Evolutionary conservation across 345 rosid genomes (phyloP), one percentile per base, ranked within the genome.

Genomic region (Punica granatum): DNA sequence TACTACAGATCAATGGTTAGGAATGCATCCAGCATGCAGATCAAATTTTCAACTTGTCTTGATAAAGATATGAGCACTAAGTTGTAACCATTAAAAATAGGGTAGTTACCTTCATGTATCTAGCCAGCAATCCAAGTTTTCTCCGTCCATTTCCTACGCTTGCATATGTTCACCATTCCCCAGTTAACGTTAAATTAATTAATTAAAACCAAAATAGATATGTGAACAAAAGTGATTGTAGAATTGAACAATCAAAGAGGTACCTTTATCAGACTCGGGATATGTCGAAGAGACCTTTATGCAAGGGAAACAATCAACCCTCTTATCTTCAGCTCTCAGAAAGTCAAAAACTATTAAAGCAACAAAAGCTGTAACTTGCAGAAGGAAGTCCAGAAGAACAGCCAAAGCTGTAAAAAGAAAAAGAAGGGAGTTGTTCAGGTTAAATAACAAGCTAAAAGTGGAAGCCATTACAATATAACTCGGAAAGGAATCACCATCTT

Each of bases 341-440:
- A 88, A 87, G 85, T 93, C 98, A 56, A 89, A 87, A 70, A 84
- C 92, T 77, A 93, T 90, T 82, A 90, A 80, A 35, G 98, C 93
- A 72, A 90, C 98, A 78, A 93, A 93, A 68, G 98, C 98, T 73
- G 98, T 90, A 71, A 93, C 88, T 83, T 93, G 96, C 59, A 93
- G 90, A 68, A 93, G 86, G 76, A 93, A 93, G 82, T 93, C 98
- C 88, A 93, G 80, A 69, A 93, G 81, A 72, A 93, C 94, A 31
- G 98, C 98, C 79, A 93, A 73, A 30, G 98, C 98, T 93, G 92
- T 81, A 82, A 75, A 34, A 77, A 70, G 58, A 33, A 7, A 26
- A 9, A 5, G 1, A 30, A 13, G 13, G 1, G 19, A 56, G 15
- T 15, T 25, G 33, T 51, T 15, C 3, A 37, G 49, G 32, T 63